Evolutionary conservation across 176 grass and related monocot species (phyloP).

Genomic region (Carex pumila): DNA sequence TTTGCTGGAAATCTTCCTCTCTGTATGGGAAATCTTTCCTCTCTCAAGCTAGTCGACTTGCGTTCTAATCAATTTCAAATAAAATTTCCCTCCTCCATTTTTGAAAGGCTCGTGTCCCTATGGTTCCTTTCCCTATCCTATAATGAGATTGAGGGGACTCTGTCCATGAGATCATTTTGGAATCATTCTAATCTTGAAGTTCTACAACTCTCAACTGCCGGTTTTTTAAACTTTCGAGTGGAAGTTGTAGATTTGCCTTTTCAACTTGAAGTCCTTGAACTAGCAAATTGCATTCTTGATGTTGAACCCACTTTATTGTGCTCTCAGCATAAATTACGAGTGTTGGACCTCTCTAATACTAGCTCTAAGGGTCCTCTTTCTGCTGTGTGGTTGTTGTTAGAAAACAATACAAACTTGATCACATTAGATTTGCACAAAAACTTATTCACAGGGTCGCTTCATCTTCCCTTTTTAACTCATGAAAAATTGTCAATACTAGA

Average conservation of each 20-base stretch:
- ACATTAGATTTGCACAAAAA: conserved; percentile 19
- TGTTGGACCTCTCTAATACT: too few species aligned
- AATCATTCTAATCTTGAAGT: neutral
- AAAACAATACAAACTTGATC: neutral
- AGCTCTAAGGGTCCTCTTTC: neutral
- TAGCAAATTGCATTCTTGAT: conserved; percentile 26
- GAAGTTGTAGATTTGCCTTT: conserved; percentile 15
- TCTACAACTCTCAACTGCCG: neutral
- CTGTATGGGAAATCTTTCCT: conserved; percentile 8
- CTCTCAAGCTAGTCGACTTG: neutral
- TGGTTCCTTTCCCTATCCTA: too few species aligned
- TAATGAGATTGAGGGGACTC: too few species aligned
- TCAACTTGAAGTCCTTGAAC: neutral
- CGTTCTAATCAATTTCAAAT: neutral
- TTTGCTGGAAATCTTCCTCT: neutral
- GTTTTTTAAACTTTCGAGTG: neutral
- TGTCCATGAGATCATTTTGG: neutral
- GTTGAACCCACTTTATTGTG: conserved; percentile 19
- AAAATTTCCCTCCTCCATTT: neutral
- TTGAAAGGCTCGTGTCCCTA: conserved; percentile 4
- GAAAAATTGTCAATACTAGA: neutral
- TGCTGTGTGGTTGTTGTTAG: conserved; percentile 15
- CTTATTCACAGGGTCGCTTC: conserved; percentile 5
- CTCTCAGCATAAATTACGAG: too few species aligned
- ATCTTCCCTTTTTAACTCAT: neutral